Percentiles rank a stretch among this genome's conserved stretches.
Conservation (phyloP, 1,139 yeast genomes). For the Nadsonia starkeyi-henricii region DNA sequence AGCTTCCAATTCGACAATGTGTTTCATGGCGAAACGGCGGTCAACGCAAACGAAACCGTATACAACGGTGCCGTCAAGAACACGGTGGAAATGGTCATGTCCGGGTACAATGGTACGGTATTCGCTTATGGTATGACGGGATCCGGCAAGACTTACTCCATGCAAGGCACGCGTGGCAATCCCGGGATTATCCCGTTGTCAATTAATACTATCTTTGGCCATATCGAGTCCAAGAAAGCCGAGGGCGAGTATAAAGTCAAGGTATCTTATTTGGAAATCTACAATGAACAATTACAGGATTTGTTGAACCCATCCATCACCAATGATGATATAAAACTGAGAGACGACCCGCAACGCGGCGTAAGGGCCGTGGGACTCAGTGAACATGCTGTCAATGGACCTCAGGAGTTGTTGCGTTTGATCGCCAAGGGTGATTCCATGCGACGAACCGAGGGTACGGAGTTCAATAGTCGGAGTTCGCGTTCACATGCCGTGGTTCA, state of each 20-base stretch:
- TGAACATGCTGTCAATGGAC: conserved; percentile 41
- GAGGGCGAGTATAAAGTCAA: conserved; percentile 32
- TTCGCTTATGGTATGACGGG: conserved; percentile 96
- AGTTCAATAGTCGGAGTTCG: conserved; percentile 71
- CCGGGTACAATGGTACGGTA: conserved; percentile 78
- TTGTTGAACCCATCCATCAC: conserved; percentile 29
- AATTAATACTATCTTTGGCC: conserved; percentile 48
- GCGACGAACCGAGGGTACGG: conserved; percentile 78
- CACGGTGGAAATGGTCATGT: conserved; percentile 51
- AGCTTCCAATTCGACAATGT: conserved; percentile 66
- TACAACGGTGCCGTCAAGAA: conserved; percentile 48
- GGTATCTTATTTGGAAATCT: conserved; percentile 74
- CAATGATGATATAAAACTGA: conserved; percentile 44
- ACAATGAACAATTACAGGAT: conserved; percentile 77
- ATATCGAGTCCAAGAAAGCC: conserved; percentile 25
- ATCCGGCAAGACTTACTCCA: conserved; percentile 84
- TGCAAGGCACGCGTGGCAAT: conserved; percentile 60
- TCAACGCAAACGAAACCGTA: conserved; percentile 40
- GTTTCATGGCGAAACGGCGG: conserved; percentile 27
- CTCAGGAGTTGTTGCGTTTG: conserved; percentile 45
- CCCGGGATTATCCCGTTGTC: conserved; percentile 74
- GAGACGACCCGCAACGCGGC: conserved; percentile 65
- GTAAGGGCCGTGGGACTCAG: conserved; percentile 65
- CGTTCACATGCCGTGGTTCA: conserved; percentile 89
- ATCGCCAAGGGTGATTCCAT: conserved; percentile 59